phyloP scores from a whole-genome alignment of 495 filamentous ascomycete species.

The Cercophora scortea region DNA sequence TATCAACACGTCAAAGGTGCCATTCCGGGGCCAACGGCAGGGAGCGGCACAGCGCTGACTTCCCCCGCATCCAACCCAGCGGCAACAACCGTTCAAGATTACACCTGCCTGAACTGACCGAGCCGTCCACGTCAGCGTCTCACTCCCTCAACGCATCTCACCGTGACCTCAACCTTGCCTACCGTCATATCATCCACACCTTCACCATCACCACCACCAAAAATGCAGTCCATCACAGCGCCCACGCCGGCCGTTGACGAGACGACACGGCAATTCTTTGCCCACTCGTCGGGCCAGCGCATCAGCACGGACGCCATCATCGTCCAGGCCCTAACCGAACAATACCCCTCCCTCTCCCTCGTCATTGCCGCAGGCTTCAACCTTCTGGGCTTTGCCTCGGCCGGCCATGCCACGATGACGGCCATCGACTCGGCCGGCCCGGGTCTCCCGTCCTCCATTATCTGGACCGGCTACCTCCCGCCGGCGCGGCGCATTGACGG shows the following conservation, averaged over 20 bases:
- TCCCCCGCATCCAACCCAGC: no score
- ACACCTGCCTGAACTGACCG: no score
- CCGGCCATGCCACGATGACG: slow-evolving; percentile 35
- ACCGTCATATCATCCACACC: no score
- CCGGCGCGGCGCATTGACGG: slow-evolving; percentile 43
- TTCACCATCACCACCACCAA: no score
- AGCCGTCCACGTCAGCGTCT: no score
- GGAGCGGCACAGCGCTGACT: no score
- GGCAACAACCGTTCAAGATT: no score
- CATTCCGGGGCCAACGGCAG: no score
- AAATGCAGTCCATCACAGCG: background rate
- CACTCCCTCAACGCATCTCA: no score
- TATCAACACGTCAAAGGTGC: no score
- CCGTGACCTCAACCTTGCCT: no score
- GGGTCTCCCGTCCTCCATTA: slow-evolving; percentile 23
- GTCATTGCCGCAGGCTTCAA: slow-evolving; percentile 33
- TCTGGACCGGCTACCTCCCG: slow-evolving; percentile 39
- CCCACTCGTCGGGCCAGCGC: slow-evolving; percentile 39
- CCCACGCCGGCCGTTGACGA: slow-evolving; percentile 7
- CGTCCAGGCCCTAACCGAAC: slow-evolving; percentile 34
- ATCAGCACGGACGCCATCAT: slow-evolving; percentile 47
- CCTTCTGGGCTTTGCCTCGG: slow-evolving; percentile 43
- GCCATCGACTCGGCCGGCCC: slow-evolving; percentile 27
- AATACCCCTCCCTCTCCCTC: slow-evolving; percentile 45
- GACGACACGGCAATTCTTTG: slow-evolving; percentile 24